Evolutionary conservation across 441 rosid species (phyloP), one percentile per base, ranked within the genome.

Genomic region (Brassica hybrid): DNA sequence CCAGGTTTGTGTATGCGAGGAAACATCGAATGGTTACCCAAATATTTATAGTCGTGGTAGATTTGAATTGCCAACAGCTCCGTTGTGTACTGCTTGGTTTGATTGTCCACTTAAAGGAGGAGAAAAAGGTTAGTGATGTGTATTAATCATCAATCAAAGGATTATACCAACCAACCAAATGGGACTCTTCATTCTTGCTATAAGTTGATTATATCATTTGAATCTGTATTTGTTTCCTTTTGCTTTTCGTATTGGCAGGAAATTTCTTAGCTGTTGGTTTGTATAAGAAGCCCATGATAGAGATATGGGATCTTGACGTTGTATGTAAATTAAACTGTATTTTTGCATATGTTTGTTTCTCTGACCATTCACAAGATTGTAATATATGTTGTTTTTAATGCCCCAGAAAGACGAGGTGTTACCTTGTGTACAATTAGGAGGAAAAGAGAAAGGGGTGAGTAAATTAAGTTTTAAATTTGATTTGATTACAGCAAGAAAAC

Each of bases 281-380:
- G 10, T 1, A 8, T 7, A 98, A 85, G 0, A 36, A 70, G 3
- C 94, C 98, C n/a, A 73, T 94, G 12, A 93, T 95, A 58, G 97
- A 95, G 76, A 90, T 95, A 83, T 93, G 96, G 99, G 97, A 95
- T 79, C 94, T 95, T 80, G 96, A 95, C 80, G 79, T 86, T 80
- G 99, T 91, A 91, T 43, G 94, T 84, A 67, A 36, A 21, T 6
- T 41, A 9, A 64, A 43, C 57, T 12, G 56, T 50, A 4, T 30
- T 63, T 69, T 68, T 63, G 54, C 62, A 57, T 36, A 43, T 63
- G 32, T 19, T 48, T 56, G 25, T 69, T 64, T 69, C 52, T 58
- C 36, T 69, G 21, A 25, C 73, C 32, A 11, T 13, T n/a, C 4
- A 71, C 38, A 65, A 58, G 52, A 18, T 45, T 64, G 45, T 71